Evolutionary conservation across 805 yeast species (phyloP), one percentile per base, ranked within the genome.

Genomic region (Metschnikowia lachancei): DNA sequence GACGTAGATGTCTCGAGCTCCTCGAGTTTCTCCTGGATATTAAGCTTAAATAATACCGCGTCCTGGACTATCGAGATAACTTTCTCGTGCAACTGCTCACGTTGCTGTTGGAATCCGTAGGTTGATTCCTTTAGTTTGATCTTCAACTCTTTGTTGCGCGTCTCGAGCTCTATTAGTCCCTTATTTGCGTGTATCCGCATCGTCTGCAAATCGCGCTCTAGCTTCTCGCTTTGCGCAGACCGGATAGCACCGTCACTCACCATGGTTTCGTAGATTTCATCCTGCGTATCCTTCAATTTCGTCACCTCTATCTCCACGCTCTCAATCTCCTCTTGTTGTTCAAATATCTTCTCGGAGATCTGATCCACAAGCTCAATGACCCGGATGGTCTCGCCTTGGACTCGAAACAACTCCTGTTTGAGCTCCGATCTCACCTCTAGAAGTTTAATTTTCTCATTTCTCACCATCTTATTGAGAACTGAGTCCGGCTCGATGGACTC

Each of bases 21-120:
- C 55, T 83, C 87, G 39, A 87, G 69, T 43, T 79, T 75, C 17
- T 76, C 72, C 59, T 87, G 92, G 36, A 86, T 75, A 48, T 77
- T 79, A 51, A 82, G 65, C 65, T 87, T 87, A 66, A 87, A 83
- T 39, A 72, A 76, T 41, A 85, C 76, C 18, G 82, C 77, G 46
- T 67, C 72, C 49, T 82, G 82, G 53, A 88, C 78, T 55, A 82
- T 74, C 46, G 74, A 74, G 43, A 77, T 78, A 28, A 84, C 74
- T 47, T 78, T 77, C 36, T 75, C 72, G 52, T 77, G 78, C 54
- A 85, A 65, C 11, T 65, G 65, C 44, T 69, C 72, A 29, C 81
- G 71, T 38, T 77, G 70, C 39, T 70, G 67, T 45, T 71, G 65
- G 13, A 82, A 63, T n/a, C 74, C 70, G 43, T 70, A 74, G 42